phyloP scores from a whole-genome alignment of 1,284 basidiomycete genomes.

The Hypsizygus ulmarius region DNA sequence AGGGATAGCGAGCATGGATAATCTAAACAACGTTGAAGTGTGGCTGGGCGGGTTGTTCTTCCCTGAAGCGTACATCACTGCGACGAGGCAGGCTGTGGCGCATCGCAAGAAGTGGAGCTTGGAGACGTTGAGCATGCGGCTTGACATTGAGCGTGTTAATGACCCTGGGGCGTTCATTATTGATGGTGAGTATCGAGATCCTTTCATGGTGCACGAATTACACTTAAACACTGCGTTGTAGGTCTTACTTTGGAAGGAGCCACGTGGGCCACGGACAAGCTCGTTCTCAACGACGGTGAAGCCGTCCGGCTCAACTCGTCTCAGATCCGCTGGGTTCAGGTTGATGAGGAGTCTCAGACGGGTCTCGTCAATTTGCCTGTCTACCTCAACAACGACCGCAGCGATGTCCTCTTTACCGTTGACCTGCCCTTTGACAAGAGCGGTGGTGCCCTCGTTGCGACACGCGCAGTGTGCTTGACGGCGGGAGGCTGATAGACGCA shows the following conservation, averaged over 20 bases:
- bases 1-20: conserved; percentile 65
- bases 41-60: conserved; percentile 94
- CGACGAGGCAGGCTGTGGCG: conserved; percentile 89
- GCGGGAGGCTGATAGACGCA: conserved; percentile 51
- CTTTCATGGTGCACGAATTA: conserved; percentile 6
- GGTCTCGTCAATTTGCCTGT: conserved; percentile 80
- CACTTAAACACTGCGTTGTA: conserved; percentile 29
- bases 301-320: conserved; percentile 73
- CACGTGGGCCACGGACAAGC: conserved; percentile 62
- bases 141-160: conserved; percentile 79
- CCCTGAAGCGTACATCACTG: conserved; percentile 93
- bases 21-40: conserved; percentile 72
- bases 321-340: conserved; percentile 83
- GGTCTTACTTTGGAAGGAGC: conserved; percentile 88
- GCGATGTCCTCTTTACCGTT: conserved; percentile 86
- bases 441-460: conserved; percentile 67
- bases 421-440: conserved; percentile 72
- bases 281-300: conserved; percentile 82
- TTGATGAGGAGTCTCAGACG: conserved; percentile 43
- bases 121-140: conserved; percentile 78
- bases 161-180: conserved; percentile 78
- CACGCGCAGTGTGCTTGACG: conserved; percentile 80
- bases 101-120: conserved; percentile 89
- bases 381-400: conserved; percentile 89
- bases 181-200: conserved; percentile 59